Conservation (phyloP, 441 rosid genomes). For the Metrosideros polymorpha region DNA sequence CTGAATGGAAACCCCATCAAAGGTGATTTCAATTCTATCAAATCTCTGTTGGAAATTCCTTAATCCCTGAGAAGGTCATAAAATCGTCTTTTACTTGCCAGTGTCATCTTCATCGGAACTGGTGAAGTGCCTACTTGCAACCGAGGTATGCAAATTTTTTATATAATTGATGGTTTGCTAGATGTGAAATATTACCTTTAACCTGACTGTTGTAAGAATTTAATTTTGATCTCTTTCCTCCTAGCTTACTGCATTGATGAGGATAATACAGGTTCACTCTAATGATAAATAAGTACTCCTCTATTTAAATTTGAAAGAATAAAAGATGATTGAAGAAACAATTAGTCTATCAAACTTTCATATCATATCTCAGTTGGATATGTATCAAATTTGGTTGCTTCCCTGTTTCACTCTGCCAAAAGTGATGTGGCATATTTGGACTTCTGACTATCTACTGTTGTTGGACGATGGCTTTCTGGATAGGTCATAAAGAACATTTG, state of each 20-base stretch:
- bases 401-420: background rate
- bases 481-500: background rate
- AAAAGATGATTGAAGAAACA: background rate
- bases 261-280: background rate
- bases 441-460: background rate
- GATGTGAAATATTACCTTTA: background rate
- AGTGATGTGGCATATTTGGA: background rate
- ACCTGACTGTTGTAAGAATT: background rate
- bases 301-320: background rate
- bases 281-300: background rate
- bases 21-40: slow-evolving; percentile 29
- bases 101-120: slow-evolving; percentile 76
- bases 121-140: slow-evolving; percentile 70
- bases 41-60: background rate
- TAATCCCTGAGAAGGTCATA: background rate
- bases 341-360: background rate
- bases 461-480: background rate
- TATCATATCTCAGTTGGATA: background rate
- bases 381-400: background rate
- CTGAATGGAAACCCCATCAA: slow-evolving; percentile 66
- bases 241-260: background rate
- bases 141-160: slow-evolving; percentile 46
- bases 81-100: slow-evolving; percentile 23
- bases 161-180: background rate
- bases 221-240: background rate